These are phyloP conservation scores for Teratosphaeria gauchensis DNA, from an alignment of 2,329 filamentous ascomycete species.

Conservation along the genomic window DNA sequence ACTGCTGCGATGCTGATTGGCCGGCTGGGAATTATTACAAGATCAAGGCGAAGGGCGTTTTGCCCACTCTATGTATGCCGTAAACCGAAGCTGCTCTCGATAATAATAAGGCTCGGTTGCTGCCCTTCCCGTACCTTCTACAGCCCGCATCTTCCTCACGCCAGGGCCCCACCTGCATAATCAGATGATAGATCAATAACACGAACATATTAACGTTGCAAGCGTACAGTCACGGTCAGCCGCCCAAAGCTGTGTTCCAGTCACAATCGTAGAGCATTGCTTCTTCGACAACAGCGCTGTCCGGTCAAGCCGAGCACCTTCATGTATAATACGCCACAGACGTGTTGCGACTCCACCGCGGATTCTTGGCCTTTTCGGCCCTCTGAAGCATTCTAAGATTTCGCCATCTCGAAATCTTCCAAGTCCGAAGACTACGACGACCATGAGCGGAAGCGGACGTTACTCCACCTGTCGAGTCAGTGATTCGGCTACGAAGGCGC, in stretches of 20 bases:
- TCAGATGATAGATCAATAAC: background rate
- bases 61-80: background rate
- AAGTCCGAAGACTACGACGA: background rate
- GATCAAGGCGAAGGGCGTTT: background rate
- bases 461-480: background rate
- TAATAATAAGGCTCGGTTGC: background rate
- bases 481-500: background rate
- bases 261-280: background rate
- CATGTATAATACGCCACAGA: background rate
- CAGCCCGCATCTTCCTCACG: background rate
- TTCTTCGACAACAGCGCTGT: background rate
- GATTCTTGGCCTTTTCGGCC: background rate
- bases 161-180: background rate
- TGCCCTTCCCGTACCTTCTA: background rate
- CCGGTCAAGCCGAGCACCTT: background rate
- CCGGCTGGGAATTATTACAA: background rate
- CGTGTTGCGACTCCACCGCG: background rate
- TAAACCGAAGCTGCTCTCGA: background rate
- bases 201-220: background rate
- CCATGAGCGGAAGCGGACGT: background rate
- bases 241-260: background rate
- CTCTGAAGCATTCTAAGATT: background rate
- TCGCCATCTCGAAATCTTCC: background rate
- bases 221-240: background rate
- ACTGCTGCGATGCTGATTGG: background rate